These are phyloP conservation scores for Dipteronia dyeriana DNA, from an alignment of 345 rosid species.

Conservation along the genomic window DNA sequence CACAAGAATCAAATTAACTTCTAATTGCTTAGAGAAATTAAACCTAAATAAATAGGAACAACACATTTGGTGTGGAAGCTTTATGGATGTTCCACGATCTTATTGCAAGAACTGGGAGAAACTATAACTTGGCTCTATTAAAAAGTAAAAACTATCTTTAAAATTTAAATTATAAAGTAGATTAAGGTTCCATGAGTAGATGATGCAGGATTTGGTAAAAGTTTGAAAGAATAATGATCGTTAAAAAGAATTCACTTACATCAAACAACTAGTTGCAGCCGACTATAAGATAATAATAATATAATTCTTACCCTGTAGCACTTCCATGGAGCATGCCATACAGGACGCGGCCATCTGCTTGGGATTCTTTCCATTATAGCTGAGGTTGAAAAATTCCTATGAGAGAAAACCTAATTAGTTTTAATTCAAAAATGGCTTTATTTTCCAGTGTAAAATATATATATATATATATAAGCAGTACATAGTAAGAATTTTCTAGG, in stretches of 20 bases:
- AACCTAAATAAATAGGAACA: neutral
- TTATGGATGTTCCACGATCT: neutral
- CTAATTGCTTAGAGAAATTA: neutral
- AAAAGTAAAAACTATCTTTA: neutral
- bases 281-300: neutral
- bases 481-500: neutral
- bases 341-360: constrained; percentile 98
- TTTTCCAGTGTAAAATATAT: neutral
- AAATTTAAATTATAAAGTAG: neutral
- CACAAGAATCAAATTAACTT: neutral
- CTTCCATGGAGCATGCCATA: constrained; percentile 99
- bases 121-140: constrained; percentile 3
- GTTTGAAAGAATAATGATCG: neutral
- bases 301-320: constrained; percentile 78
- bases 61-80: neutral
- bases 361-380: constrained; percentile 97
- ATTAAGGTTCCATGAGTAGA: neutral
- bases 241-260: neutral
- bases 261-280: neutral
- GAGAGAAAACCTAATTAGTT: constrained; percentile 11
- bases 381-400: constrained; percentile 74
- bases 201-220: neutral
- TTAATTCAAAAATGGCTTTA: neutral
- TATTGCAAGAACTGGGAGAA: neutral
- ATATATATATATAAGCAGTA: neutral